A percentile compares a stretch with the other conserved stretches of the same genome.
These are phyloP conservation scores for Paecilomyces niveus DNA, from an alignment of 2,329 filamentous ascomycete species.

Conservation along the genomic window DNA sequence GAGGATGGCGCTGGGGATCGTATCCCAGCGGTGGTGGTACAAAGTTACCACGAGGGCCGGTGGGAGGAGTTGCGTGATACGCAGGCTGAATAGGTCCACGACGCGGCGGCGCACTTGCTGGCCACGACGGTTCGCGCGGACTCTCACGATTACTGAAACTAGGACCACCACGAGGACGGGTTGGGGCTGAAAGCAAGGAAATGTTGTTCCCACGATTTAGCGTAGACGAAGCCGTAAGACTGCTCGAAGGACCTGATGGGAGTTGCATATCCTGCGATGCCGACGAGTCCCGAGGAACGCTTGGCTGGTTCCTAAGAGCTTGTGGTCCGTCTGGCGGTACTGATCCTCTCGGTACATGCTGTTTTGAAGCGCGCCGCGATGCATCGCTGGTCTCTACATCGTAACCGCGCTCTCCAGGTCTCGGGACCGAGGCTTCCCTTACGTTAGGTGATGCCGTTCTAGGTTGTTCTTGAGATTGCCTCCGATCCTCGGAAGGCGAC, in stretches of 20 bases:
- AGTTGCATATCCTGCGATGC: constrained; percentile 18
- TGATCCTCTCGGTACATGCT: constrained; percentile 8
- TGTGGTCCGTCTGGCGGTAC: constrained; percentile 5
- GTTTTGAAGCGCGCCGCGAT: constrained; percentile 11
- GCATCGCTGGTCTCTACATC: background rate
- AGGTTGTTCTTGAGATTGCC: constrained; percentile 9
- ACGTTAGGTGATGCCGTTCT: constrained; percentile 9
- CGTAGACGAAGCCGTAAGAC: constrained; percentile 25
- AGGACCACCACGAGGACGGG: constrained; percentile 37
- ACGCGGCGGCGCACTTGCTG: constrained; percentile 23
- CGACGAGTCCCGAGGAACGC: constrained; percentile 22
- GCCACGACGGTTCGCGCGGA: constrained; percentile 25
- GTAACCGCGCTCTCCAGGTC: background rate
- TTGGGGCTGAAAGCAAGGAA: constrained; percentile 40
- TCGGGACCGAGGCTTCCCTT: constrained; percentile 8
- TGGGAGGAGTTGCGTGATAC: constrained; percentile 28
- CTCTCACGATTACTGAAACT: constrained; percentile 18
- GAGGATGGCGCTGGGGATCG: constrained; percentile 26
- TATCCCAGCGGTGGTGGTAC: constrained; percentile 16
- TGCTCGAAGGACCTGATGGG: constrained; percentile 29
- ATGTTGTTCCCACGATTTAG: constrained; percentile 31
- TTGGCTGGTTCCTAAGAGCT: background rate
- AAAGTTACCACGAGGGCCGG: constrained; percentile 30
- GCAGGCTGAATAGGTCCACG: constrained; percentile 22
- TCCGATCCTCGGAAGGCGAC: constrained; percentile 1